A percentile compares a stretch with the other conserved stretches of the same genome.
Conservation (phyloP, 495 filamentous ascomycete species). For the Penicillium coprophilum region DNA sequence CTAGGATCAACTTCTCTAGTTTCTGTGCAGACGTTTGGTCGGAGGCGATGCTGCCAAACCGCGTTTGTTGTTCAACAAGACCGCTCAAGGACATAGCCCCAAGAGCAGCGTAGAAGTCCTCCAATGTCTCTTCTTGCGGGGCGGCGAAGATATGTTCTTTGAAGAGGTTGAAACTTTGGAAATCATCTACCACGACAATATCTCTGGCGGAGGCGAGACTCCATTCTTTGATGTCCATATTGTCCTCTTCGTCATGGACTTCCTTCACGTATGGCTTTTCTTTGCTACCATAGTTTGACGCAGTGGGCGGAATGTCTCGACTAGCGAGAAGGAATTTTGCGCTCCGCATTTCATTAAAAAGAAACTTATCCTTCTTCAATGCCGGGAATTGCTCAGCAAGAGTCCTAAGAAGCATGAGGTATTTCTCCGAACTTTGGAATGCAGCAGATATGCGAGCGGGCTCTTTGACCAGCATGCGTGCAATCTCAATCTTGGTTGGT, state of each 20-base stretch:
- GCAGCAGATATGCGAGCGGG: slow-evolving; percentile 75
- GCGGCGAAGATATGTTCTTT: slow-evolving; percentile 76
- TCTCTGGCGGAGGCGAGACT: slow-evolving; percentile 65
- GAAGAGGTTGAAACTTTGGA: slow-evolving; percentile 80
- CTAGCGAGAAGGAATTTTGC: slow-evolving; percentile 77
- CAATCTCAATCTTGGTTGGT: slow-evolving; percentile 82
- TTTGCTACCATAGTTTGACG: slow-evolving; percentile 24
- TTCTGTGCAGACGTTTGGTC: slow-evolving; percentile 56
- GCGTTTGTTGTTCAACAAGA: slow-evolving; percentile 48
- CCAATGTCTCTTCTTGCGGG: slow-evolving; percentile 82
- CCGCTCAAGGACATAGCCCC: slow-evolving; percentile 45
- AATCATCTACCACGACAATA: slow-evolving; percentile 83
- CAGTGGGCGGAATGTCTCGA: slow-evolving; percentile 60
- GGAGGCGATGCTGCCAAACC: slow-evolving; percentile 46
- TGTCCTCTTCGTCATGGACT: slow-evolving; percentile 65
- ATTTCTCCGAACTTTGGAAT: slow-evolving; percentile 78
- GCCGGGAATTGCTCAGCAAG: slow-evolving; percentile 66
- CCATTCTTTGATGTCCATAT: slow-evolving; percentile 71
- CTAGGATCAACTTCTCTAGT: slow-evolving; percentile 75
- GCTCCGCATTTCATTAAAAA: slow-evolving; percentile 73
- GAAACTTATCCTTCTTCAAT: slow-evolving; percentile 73
- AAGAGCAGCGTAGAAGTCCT: slow-evolving; percentile 71
- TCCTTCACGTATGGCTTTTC: slow-evolving; percentile 30
- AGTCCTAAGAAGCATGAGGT: slow-evolving; percentile 73
- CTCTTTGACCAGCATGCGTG: slow-evolving; percentile 70